Percentiles rank a stretch among this genome's conserved stretches.
phyloP scores from a whole-genome alignment of 495 filamentous ascomycete species.

The Staphylotrichum longicolle region DNA sequence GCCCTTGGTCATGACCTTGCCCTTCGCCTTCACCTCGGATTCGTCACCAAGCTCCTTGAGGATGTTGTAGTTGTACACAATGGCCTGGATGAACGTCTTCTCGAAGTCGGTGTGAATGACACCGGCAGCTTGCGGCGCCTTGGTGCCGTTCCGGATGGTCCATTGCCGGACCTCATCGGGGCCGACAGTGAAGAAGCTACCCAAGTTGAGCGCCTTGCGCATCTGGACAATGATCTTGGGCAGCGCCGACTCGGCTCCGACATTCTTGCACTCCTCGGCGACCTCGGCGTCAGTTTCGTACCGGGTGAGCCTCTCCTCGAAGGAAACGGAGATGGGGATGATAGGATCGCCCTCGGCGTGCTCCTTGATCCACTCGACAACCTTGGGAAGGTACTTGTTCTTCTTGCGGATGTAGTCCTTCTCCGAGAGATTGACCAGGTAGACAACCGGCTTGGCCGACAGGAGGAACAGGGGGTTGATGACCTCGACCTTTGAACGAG shows the following conservation, averaged over 20 bases:
- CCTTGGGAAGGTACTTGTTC: constrained; percentile 96
- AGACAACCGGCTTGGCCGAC: constrained; percentile 95
- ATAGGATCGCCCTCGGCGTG: constrained; percentile 84
- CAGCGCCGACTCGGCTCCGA: constrained; percentile 82
- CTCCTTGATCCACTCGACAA: constrained; percentile 90
- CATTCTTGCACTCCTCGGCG: constrained; percentile 83
- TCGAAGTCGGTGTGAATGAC: constrained; percentile 99
- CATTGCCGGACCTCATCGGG: constrained; percentile 97
- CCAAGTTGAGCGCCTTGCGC: constrained; percentile 84
- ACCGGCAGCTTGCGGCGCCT: constrained; percentile 94
- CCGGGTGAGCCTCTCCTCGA: constrained; percentile 86
- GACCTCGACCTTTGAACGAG: constrained; percentile 72
- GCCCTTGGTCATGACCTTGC: constrained; percentile 97
- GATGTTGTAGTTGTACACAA: constrained; percentile 81
- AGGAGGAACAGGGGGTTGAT: constrained; percentile 97
- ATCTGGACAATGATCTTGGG: constrained; percentile 94
- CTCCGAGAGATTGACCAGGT: constrained; percentile 94
- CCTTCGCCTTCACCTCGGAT: constrained; percentile 80
- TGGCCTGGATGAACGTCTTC: constrained; percentile 98
- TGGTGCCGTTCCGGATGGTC: constrained; percentile 95
- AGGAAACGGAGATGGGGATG: constrained; percentile 85
- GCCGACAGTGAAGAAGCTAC: constrained; percentile 96
- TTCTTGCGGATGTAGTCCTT: constrained; percentile 98
- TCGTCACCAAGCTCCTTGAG: constrained; percentile 89
- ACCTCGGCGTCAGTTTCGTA: constrained; percentile 74